Base-by-base conservation (phyloP, 495 filamentous ascomycete genomes). In the Bacidia rubella region DNA sequence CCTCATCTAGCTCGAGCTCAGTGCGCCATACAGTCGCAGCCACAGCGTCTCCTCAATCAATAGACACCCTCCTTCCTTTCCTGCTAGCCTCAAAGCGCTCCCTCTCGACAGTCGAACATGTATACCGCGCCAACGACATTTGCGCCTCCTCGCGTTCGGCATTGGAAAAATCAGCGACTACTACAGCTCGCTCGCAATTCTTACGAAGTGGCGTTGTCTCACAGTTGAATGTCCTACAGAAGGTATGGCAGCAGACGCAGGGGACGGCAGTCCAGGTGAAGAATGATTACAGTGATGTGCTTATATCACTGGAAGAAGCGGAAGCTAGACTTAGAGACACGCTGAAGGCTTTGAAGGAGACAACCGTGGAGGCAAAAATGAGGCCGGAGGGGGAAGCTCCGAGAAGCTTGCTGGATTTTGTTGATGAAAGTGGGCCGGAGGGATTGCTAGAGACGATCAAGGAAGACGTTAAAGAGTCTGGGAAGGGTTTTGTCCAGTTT, bases 21-120 rank as follows among this genome's bases (percentile, higher is more conserved):
- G 25, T 7, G n/a, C 43, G 12, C 15, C 43, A 40, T 53, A 35
- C 40, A 15, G n/a, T 25, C n/a, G 21, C 21, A 22, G 38, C 17
- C 43, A 7, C 35, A 46, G 35, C 41, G 49, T 35, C 12, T 25
- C 42, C 52, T 63, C 25, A 47, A 2, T 62, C 75, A 12, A 75
- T 92, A 49, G 86, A 92, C 52, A 79, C 76, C 2, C 78, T 95
- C 24, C 83, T 95, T 42, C 72, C 75, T 1, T 79, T 93, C 68
- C 85, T 97, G 24, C 76, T 96, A 15, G 82, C 82, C 39, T 86
- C 93, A 2, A 98, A 97, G 68, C 80, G 87, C 23, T 90, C 90
- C 7, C 78, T 98, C 2, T 84, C 85, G n/a, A 88, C 86, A 1
- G 86, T 90, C 58, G 76, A 69, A 44, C 80, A 89, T 57, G 87